Conservation (phyloP, 2,329 filamentous ascomycete genomes). For the Epichloe festucae region DNA sequence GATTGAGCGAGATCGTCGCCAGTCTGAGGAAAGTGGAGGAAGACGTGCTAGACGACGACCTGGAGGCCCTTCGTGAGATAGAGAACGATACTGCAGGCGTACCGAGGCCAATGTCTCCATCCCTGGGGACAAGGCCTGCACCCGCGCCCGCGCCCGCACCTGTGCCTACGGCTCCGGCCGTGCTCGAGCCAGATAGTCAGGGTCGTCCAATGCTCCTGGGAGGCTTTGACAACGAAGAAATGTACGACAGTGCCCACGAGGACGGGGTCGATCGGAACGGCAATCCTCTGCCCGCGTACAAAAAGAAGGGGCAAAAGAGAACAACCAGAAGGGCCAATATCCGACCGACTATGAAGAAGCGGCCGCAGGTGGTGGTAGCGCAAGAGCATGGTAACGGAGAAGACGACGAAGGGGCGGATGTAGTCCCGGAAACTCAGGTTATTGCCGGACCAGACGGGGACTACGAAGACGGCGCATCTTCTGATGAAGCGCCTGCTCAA, state of each 20-base stretch:
- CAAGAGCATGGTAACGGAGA: slow-evolving; percentile 15
- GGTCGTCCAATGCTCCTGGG: slow-evolving; percentile 34
- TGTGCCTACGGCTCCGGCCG: not conserved
- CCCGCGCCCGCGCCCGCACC: slow-evolving; percentile 5
- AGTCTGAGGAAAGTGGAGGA: slow-evolving; percentile 58
- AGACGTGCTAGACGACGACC: slow-evolving; percentile 56
- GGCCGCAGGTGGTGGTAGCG: slow-evolving; percentile 24
- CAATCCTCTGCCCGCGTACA: slow-evolving; percentile 50
- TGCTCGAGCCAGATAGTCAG: slow-evolving; percentile 28
- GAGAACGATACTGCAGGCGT: slow-evolving; percentile 35
- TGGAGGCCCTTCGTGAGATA: slow-evolving; percentile 60
- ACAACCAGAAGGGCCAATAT: slow-evolving; percentile 60
- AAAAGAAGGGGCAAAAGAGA: slow-evolving; percentile 76
- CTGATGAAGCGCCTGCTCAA: slow-evolving; percentile 9
- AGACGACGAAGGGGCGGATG: slow-evolving; percentile 20
- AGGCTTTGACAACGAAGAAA: slow-evolving; percentile 50
- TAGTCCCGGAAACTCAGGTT: slow-evolving; percentile 17
- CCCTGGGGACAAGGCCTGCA: slow-evolving; percentile 19
- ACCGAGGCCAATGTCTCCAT: slow-evolving; percentile 11
- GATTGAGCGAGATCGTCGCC: slow-evolving; percentile 62
- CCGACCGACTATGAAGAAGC: slow-evolving; percentile 36
- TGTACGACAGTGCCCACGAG: slow-evolving; percentile 43
- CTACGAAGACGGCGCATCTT: slow-evolving; percentile 5
- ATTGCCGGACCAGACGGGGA: slow-evolving; percentile 10
- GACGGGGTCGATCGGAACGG: slow-evolving; percentile 42